Percentiles rank a stretch among this genome's conserved stretches.
These are phyloP conservation scores for Gnaphalium uliginosum DNA, from an alignment of 129 eudicot genomes.

Conservation along the genomic window DNA sequence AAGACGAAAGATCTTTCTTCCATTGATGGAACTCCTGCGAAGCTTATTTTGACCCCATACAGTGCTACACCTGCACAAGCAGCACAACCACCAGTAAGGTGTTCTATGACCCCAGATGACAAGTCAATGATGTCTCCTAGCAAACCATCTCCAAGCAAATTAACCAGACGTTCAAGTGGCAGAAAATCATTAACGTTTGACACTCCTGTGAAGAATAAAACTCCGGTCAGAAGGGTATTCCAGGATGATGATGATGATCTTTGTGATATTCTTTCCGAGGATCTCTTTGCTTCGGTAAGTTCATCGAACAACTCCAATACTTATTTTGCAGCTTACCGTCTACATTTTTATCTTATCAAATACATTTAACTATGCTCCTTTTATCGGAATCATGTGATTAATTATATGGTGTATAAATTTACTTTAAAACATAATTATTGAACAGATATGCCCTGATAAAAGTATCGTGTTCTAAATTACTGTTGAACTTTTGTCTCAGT, in stretches of 20 bases:
- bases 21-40: constrained; percentile 44
- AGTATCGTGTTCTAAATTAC: no score
- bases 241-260: constrained; percentile 37
- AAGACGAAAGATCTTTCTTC: constrained; percentile 39
- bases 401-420: no score
- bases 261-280: constrained; percentile 48
- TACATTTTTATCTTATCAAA: background rate
- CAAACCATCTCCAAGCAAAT: constrained; percentile 30
- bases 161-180: constrained; percentile 46
- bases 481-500: no score
- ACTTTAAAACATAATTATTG: no score
- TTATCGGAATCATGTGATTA: no score
- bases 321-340: no score
- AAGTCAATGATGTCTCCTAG: constrained; percentile 37
- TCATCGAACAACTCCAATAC: background rate
- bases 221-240: constrained; percentile 27
- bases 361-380: no score
- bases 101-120: constrained; percentile 61
- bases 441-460: no score
- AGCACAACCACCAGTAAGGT: constrained; percentile 44
- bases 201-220: constrained; percentile 44
- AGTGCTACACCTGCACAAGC: constrained; percentile 60
- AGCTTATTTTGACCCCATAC: constrained; percentile 53
- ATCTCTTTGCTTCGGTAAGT: constrained; percentile 70
- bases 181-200: constrained; percentile 59